These are phyloP conservation scores for Sporothrix globosa DNA, from an alignment of 2,329 filamentous ascomycete genomes.

Conservation along the genomic window DNA sequence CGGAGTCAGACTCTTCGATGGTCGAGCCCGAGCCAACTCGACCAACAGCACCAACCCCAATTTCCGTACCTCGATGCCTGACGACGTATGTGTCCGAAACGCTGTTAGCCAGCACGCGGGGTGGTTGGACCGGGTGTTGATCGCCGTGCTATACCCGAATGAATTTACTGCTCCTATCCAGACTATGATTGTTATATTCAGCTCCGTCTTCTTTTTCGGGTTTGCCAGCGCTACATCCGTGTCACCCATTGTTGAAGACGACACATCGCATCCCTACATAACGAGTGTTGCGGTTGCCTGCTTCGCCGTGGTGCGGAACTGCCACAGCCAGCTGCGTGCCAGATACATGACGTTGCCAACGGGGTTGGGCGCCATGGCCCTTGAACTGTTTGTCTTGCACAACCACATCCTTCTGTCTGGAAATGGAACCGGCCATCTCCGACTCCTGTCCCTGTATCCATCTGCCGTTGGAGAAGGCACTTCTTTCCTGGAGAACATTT, in stretches of 20 bases:
- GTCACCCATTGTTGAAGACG: slow-evolving; percentile 9
- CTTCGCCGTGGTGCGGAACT: slow-evolving; percentile 58
- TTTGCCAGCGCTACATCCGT: slow-evolving; percentile 41
- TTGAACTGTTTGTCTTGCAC: slow-evolving; percentile 64
- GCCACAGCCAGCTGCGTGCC: slow-evolving; percentile 46
- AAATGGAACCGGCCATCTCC: slow-evolving; percentile 58
- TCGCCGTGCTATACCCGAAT: slow-evolving; percentile 30
- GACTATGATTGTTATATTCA: slow-evolving; percentile 40
- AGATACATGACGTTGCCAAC: slow-evolving; percentile 53
- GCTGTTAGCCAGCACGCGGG: slow-evolving; percentile 20
- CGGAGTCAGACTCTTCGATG: too few species aligned
- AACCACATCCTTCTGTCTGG: slow-evolving; percentile 65
- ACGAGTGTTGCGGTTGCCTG: slow-evolving; percentile 57
- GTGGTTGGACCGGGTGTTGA: slow-evolving; percentile 30
- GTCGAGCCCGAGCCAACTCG: background rate
- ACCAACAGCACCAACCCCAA: background rate
- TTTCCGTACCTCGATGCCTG: background rate
- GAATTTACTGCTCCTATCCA: slow-evolving; percentile 50
- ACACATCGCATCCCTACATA: slow-evolving; percentile 47
- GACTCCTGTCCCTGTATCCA: slow-evolving; percentile 33
- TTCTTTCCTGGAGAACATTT: background rate
- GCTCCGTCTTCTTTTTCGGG: slow-evolving; percentile 42
- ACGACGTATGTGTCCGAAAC: slow-evolving; percentile 2
- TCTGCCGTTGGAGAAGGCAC: background rate
- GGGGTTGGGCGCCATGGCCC: slow-evolving; percentile 59